phyloP scores from a whole-genome alignment of 2,329 filamentous ascomycete genomes.

The Colletotrichum higginsianum region DNA sequence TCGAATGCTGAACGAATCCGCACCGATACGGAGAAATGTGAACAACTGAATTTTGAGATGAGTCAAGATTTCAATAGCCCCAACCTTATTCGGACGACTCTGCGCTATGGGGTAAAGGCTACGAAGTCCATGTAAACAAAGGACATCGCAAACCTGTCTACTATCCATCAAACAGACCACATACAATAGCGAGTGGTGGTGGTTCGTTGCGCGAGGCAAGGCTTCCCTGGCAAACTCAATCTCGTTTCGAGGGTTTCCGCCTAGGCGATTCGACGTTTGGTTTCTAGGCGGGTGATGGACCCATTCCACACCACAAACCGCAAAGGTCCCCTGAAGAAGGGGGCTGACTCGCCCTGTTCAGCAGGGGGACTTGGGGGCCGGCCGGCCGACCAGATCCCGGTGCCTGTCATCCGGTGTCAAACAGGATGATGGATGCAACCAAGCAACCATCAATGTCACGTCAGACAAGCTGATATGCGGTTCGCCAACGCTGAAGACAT shows the following conservation, averaged over 20 bases:
- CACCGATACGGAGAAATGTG: no score
- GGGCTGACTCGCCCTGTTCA: constrained; percentile 17
- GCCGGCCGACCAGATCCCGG: constrained; percentile 24
- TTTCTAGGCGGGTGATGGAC: not conserved
- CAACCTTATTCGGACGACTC: constrained; percentile 40
- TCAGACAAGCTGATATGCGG: constrained; percentile 24
- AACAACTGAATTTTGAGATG: no score
- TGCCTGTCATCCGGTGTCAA: constrained; percentile 30
- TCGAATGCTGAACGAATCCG: not conserved
- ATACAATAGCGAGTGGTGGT: not conserved
- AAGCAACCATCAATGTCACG: constrained; percentile 38
- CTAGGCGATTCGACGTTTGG: constrained; percentile 29
- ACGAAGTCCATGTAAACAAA: not conserved
- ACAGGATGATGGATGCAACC: constrained; percentile 12
- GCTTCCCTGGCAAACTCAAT: constrained; percentile 41
- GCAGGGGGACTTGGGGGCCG: constrained; percentile 17
- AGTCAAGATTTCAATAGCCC: not conserved
- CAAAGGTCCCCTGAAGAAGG: constrained; percentile 35
- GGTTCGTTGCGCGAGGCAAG: constrained; percentile 27
- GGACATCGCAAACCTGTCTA: not conserved
- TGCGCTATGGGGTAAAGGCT: not conserved
- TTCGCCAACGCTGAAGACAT: constrained; percentile 1
- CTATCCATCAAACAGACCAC: not conserved
- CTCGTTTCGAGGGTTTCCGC: constrained; percentile 35
- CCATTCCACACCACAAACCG: constrained; percentile 39